Base-by-base conservation (phyloP, 371 early-diverging fungal species). In the Syncephalis fuscata region DNA sequence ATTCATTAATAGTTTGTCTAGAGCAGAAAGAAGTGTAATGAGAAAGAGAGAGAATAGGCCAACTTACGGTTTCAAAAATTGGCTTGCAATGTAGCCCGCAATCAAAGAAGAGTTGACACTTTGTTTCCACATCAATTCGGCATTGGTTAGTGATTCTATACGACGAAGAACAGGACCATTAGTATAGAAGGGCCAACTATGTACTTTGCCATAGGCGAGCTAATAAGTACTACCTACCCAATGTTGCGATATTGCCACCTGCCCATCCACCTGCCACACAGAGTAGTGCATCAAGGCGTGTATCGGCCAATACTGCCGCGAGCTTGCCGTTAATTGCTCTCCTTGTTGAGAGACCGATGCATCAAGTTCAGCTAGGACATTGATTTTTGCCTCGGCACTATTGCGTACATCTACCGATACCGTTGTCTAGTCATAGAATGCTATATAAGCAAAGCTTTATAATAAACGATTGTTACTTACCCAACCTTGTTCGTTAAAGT, bases 201-300 rank as follows among this genome's bases (percentile, higher is more conserved):
- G n/a, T n/a, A n/a, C n/a, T n/a, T n/a, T n/a, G n/a, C n/a, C n/a
- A n/a, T n/a, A n/a, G n/a, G n/a, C n/a, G n/a, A n/a, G n/a, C n/a
- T n/a, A n/a, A n/a, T n/a, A n/a, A n/a, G n/a, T n/a, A n/a, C n/a
- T 17, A 25, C 1, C 23, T 68, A 84, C 85, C 76, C 48, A 64
- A 54, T 56, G 69, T 72, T 7, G 68, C 68, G 20, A 88, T 78
- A 55, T 85, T 88, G n/a, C 96, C 96, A 38, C 92, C 92, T 25
- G 82, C 87, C 91, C 92, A 96, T 24, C 97, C 97, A 46, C 97
- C 97, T 26, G 97, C 94, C 4, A 88, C 93, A 60, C 88, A 89
- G 37, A 96, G 60, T 40, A 96, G 67, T 4, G 86, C 91, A 48
- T 82, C 83, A 10, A 86, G 61, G 50, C 84, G 79, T 39, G 57